Percentiles rank a stretch among this genome's conserved stretches.
Conservation (phyloP, 768 basidiomycete species). For the Trametes maxima region DNA sequence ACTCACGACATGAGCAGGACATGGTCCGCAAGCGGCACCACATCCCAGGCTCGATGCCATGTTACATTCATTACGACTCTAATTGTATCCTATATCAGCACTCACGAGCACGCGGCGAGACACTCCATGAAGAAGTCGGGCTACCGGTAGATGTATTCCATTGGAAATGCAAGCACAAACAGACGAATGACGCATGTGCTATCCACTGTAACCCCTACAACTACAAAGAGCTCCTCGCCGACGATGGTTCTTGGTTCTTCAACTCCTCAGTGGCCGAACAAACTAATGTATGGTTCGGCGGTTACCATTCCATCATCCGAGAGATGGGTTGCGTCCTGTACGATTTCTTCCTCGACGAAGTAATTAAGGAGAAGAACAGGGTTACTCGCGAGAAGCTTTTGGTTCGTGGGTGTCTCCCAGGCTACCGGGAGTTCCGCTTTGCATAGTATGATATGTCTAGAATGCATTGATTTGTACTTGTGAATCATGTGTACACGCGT, state of each 20-base stretch:
- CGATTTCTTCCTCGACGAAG: conserved; percentile 43
- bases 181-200: conserved; percentile 21
- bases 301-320: conserved; percentile 32
- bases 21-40: not conserved
- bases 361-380: conserved; percentile 29
- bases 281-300: conserved; percentile 30
- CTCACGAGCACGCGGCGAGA: not conserved
- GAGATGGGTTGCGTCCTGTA: conserved; percentile 39
- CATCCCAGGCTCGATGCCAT: not conserved
- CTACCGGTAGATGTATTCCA: conserved; percentile 31
- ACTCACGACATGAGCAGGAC: not conserved
- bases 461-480: no score
- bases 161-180: conserved; percentile 28
- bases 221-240: conserved; percentile 12
- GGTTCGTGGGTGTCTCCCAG: no score
- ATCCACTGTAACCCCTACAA: conserved; percentile 25
- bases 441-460: no score
- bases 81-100: not conserved
- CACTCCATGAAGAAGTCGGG: not conserved
- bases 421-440: no score
- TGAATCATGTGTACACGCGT: no score
- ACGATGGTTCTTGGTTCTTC: conserved; percentile 27
- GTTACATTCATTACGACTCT: not conserved
- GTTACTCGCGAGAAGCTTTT: no score
- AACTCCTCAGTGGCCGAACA: conserved; percentile 33